Evolutionary conservation across 257 asterid species (phyloP).

Genomic region (Nicotiana undulata): DNA sequence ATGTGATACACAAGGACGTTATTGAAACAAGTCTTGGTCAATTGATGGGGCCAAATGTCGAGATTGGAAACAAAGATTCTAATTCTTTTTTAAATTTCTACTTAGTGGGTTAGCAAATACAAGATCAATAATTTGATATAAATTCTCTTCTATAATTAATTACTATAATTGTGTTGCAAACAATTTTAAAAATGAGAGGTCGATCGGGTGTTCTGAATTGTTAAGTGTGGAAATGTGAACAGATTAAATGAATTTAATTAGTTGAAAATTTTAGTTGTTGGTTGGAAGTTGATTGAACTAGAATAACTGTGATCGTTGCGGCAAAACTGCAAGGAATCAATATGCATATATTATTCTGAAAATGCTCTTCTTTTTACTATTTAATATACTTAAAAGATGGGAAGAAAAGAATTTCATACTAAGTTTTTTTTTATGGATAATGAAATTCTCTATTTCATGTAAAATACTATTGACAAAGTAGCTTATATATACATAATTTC

Average conservation of each 20-base stretch:
- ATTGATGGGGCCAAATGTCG: background rate
- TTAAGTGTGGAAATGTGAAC: background rate
- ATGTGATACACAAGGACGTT: background rate
- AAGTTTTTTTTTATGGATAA: too few species aligned
- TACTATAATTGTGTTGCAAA: background rate
- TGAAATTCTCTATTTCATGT: background rate
- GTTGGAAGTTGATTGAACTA: background rate
- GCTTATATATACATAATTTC: background rate
- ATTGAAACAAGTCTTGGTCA: background rate
- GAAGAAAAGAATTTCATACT: too few species aligned
- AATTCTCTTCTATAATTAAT: background rate
- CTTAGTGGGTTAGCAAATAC: slow-evolving; percentile 16
- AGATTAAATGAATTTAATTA: slow-evolving; percentile 8
- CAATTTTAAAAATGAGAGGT: background rate
- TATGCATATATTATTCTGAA: background rate
- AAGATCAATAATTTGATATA: background rate
- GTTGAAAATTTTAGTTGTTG: slow-evolving; percentile 1
- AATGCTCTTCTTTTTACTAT: background rate
- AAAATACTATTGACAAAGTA: background rate
- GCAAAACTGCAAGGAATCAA: background rate
- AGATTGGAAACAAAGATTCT: background rate
- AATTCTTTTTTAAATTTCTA: background rate
- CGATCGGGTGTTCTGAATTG: background rate
- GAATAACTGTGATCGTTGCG: background rate
- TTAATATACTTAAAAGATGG: background rate